A percentile compares a stretch with the other conserved stretches of the same genome.
These are phyloP conservation scores for Stemphylium lycopersici DNA, from an alignment of 2,329 filamentous ascomycete species.

Conservation along the genomic window DNA sequence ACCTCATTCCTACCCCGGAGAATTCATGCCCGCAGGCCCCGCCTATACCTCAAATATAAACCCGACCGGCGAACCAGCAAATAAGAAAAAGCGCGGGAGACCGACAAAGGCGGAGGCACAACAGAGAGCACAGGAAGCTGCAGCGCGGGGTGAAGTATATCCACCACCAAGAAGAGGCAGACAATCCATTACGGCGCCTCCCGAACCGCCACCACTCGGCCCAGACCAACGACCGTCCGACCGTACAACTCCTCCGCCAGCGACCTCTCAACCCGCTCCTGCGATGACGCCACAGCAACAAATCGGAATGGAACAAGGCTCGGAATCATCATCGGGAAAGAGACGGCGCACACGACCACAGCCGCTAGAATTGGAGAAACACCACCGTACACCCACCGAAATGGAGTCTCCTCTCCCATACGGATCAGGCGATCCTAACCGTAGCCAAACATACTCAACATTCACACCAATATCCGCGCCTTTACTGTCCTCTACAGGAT, in stretches of 20 bases:
- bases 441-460: constrained; percentile 40
- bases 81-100: constrained; percentile 56
- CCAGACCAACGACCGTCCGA: constrained; percentile 34
- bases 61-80: constrained; percentile 43
- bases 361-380: constrained; percentile 42
- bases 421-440: constrained; percentile 36
- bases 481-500: constrained; percentile 40
- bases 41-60: constrained; percentile 37
- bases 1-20: constrained; percentile 41
- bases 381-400: constrained; percentile 29
- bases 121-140: constrained; percentile 51
- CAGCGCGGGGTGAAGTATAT: constrained; percentile 48
- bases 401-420: constrained; percentile 41
- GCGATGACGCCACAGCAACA: constrained; percentile 39
- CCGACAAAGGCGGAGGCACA: constrained; percentile 57
- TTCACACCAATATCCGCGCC: constrained; percentile 47
- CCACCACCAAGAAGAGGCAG: constrained; percentile 45
- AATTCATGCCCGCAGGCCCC: constrained; percentile 37
- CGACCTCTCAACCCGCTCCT: constrained; percentile 22
- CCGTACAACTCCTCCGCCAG: constrained; percentile 37
- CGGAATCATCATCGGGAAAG: constrained; percentile 47
- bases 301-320: constrained; percentile 33
- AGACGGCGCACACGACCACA: constrained; percentile 42
- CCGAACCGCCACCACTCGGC: constrained; percentile 29
- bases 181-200: constrained; percentile 37